phyloP scores from a whole-genome alignment of 148 eudicot genomes.

The Rhododendron kiyosumense region DNA sequence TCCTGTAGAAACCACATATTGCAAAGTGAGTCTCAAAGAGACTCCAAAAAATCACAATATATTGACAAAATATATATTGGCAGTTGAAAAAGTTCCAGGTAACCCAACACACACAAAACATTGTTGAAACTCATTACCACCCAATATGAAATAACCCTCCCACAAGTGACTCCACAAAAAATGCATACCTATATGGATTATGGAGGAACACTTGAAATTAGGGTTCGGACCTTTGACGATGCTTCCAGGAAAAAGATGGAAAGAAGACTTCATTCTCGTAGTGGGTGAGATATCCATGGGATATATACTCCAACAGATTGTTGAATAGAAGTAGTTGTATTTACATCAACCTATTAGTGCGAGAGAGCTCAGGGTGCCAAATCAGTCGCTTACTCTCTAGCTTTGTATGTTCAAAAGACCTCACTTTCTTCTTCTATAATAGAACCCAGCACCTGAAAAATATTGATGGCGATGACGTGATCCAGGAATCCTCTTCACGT shows the following conservation, averaged over 20 bases:
- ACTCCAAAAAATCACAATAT: neutral
- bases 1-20: neutral
- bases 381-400: neutral
- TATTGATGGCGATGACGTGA: conserved; percentile 58
- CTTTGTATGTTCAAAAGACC: neutral
- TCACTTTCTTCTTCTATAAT: conserved; percentile 67
- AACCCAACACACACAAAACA: neutral
- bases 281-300: neutral
- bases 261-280: neutral
- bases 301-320: neutral
- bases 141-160: neutral
- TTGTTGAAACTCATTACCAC: neutral
- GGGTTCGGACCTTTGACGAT: neutral
- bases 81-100: neutral
- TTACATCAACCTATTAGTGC: neutral
- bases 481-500: conserved; percentile 47
- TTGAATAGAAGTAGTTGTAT: too few species aligned
- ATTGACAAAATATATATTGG: neutral
- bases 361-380: neutral
- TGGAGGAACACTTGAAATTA: too few species aligned
- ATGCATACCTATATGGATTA: neutral
- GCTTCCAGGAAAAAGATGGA: neutral
- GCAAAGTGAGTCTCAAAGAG: neutral
- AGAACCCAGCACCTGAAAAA: conserved; percentile 61
- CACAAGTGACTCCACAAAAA: neutral